Percentiles rank a stretch among this genome's conserved stretches.
These are phyloP conservation scores for Schizonepeta tenuifolia DNA, from an alignment of 257 asterid species.

Conservation along the genomic window DNA sequence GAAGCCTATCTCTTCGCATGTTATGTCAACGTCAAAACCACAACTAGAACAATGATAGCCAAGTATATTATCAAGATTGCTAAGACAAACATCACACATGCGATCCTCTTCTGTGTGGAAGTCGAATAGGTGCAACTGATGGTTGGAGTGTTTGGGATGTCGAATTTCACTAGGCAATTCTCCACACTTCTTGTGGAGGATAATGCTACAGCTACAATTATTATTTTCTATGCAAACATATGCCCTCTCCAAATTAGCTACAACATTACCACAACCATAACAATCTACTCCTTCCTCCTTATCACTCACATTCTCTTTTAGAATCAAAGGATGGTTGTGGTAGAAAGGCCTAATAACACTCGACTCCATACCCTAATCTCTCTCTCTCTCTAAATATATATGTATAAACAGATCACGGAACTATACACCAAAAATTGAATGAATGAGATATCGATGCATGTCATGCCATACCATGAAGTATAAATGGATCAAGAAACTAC, in stretches of 20 bases:
- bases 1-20: not conserved
- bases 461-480: too few species aligned
- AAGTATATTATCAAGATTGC: not conserved
- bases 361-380: not conserved
- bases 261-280: not conserved
- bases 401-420: not conserved
- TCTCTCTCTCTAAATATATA: not conserved
- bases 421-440: not conserved
- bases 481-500: too few species aligned
- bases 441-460: not conserved
- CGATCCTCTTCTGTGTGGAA: not conserved
- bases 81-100: not conserved
- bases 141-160: not conserved
- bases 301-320: not conserved
- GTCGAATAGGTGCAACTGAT: not conserved
- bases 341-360: not conserved
- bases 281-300: not conserved
- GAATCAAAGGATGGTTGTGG: constrained; percentile 1
- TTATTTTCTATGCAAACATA: not conserved
- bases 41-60: not conserved
- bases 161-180: constrained; percentile 1
- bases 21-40: not conserved
- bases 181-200: not conserved
- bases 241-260: not conserved
- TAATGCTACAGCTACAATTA: not conserved